Conservation (phyloP, 176 grass and related monocot genomes). For the Paspalum notatum region DNA sequence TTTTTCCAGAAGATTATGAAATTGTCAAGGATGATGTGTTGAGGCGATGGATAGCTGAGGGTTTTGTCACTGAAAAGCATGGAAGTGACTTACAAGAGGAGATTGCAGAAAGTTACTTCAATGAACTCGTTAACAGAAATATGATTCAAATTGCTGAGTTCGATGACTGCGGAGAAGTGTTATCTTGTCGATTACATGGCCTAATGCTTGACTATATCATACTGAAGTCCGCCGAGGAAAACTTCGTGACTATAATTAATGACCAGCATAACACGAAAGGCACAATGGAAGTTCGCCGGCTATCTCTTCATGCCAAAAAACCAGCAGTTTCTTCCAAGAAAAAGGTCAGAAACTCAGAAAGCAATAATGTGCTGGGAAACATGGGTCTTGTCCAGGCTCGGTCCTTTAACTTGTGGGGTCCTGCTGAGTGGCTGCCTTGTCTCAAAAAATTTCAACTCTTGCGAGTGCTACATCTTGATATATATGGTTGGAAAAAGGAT, state of each 20-base stretch:
- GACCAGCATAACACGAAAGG: not conserved
- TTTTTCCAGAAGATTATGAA: not conserved
- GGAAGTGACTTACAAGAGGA: not conserved
- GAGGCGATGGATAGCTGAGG: not conserved
- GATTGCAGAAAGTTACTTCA: slow-evolving; percentile 1
- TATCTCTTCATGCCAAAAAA: slow-evolving; percentile 12
- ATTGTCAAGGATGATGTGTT: not conserved
- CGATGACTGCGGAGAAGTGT: slow-evolving; percentile 22
- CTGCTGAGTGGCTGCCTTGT: not conserved
- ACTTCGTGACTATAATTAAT: slow-evolving; percentile 21
- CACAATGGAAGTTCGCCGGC: not conserved
- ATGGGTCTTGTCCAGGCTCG: slow-evolving; percentile 11
- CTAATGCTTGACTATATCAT: slow-evolving; percentile 32
- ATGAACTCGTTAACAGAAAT: not conserved
- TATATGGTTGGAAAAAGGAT: not conserved
- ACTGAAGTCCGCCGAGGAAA: slow-evolving; percentile 25
- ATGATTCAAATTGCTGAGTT: slow-evolving; percentile 20
- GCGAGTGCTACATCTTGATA: slow-evolving; percentile 23
- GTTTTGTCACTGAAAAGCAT: not conserved
- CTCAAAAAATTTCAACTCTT: not conserved
- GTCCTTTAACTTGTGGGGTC: slow-evolving; percentile 30
- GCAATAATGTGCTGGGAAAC: not conserved
- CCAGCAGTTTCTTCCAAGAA: too few species aligned
- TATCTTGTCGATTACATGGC: slow-evolving; percentile 32
- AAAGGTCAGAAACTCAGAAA: not conserved